Evolutionary conservation across 148 eudicot species (phyloP), one percentile per base, ranked within the genome.

Genomic region (Amaranthus palmeri): DNA sequence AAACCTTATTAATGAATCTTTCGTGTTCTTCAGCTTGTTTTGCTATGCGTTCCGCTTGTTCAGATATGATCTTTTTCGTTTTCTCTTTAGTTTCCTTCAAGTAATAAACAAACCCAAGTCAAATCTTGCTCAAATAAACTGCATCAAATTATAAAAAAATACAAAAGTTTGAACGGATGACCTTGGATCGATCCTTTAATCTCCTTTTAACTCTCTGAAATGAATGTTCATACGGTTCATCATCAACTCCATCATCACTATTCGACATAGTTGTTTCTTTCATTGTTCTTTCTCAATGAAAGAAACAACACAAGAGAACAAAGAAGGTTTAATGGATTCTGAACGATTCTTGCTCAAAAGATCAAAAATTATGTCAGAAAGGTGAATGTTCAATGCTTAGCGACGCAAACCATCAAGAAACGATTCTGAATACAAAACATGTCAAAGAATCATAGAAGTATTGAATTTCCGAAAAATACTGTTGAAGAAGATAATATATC

Each of bases 1-100:
- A 41, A 4, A 92, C 99, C 96, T 95, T 95, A 73, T 87, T 95
- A 80, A 95, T 91, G 76, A 95, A 91, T 6, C 78, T 73, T 69
- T 95, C 97, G 48, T 95, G 99, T 74, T 95, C 99, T 75, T 95
- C 99, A 36, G 99, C 99, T 76, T 88, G 97, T 65, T 83, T 86
- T 0, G 97, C 99, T 71, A 95, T 86, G 80, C 85, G 87, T 46
- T 83, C 87, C 4, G 97, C 98, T 8, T 95, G 97, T 74, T 95
- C 88, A 42, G 98, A 89, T 55, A 95, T 83, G 10, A 95, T 91
- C 90, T 88, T 85, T 58, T 88, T 95, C 2, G 97, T 88, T 68
- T 91, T 87, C 83, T 93, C 97, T 67, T 84, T 92, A 1, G 96
- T 92, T 76, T 90, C 85, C 97, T 92, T 59, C 76, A 79, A 61